These are phyloP conservation scores for Stipa capillata DNA, from an alignment of 176 grass and related monocot genomes.

Conservation along the genomic window DNA sequence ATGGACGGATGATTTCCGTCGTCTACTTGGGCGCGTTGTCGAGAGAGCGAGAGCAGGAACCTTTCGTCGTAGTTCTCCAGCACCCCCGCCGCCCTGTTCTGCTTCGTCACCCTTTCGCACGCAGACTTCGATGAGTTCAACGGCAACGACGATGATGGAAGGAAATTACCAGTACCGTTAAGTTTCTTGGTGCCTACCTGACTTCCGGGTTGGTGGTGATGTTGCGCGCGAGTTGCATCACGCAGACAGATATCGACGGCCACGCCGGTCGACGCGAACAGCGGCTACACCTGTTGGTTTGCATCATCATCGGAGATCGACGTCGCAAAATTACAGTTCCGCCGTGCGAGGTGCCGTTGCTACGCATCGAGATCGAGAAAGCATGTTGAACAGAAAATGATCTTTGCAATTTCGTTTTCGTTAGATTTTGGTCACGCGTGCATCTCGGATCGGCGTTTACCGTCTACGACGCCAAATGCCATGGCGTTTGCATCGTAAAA, in stretches of 20 bases:
- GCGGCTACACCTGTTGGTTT: slow-evolving; percentile 44
- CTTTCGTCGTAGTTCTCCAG: slow-evolving; percentile 58
- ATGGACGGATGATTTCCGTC: too few relatives aligned
- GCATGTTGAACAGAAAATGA: background rate
- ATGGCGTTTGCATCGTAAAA: background rate
- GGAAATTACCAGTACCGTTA: too few relatives aligned
- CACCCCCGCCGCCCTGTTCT: slow-evolving; percentile 56
- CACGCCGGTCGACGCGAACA: slow-evolving; percentile 37
- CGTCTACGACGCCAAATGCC: background rate
- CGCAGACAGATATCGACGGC: slow-evolving; percentile 67
- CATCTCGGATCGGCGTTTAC: background rate
- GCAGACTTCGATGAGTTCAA: background rate
- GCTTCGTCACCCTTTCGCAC: slow-evolving; percentile 53
- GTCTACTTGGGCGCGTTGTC: slow-evolving; percentile 23
- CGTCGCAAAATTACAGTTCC: background rate
- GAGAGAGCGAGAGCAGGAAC: slow-evolving; percentile 36
- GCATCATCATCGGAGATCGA: background rate
- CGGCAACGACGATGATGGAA: background rate
- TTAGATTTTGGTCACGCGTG: background rate
- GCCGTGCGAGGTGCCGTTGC: background rate
- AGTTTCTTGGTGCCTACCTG: slow-evolving; percentile 7
- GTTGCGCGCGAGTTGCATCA: slow-evolving; percentile 63
- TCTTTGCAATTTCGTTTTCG: background rate
- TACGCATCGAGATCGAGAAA: background rate
- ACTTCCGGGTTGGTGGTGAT: slow-evolving; percentile 64